A percentile compares a stretch with the other conserved stretches of the same genome.
Evolutionary conservation across 805 yeast genomes (phyloP).

Genomic region (Wickerhamomyces chaumierensis): DNA sequence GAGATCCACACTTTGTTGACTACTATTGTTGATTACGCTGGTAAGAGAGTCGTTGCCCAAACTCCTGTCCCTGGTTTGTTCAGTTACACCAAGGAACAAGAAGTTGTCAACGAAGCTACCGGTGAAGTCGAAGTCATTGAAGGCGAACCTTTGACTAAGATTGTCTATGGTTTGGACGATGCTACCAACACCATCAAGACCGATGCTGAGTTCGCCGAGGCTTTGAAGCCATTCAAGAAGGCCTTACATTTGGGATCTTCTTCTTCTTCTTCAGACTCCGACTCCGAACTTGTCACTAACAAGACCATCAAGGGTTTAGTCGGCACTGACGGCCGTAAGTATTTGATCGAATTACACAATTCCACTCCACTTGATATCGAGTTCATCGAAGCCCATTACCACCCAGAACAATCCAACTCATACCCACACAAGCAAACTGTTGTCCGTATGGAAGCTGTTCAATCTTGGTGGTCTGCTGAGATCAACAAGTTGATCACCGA

Average conservation of each 20-base stretch:
- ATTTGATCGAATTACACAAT: slow-evolving; percentile 75
- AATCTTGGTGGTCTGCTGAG: slow-evolving; percentile 76
- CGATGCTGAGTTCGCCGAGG: slow-evolving; percentile 41
- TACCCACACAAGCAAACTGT: slow-evolving; percentile 80
- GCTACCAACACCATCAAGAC: slow-evolving; percentile 38
- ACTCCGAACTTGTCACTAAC: slow-evolving; percentile 57
- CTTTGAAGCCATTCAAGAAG: slow-evolving; percentile 52
- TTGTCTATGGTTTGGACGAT: slow-evolving; percentile 60
- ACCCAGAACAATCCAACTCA: slow-evolving; percentile 25
- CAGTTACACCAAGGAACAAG: slow-evolving; percentile 26
- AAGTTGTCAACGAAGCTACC: slow-evolving; percentile 28
- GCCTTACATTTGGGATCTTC: slow-evolving; percentile 71
- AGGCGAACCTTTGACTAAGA: slow-evolving; percentile 20
- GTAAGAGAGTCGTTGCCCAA: slow-evolving; percentile 81
- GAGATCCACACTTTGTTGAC: slow-evolving; percentile 69
- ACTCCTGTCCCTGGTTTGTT: slow-evolving; percentile 86
- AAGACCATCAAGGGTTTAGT: slow-evolving; percentile 74
- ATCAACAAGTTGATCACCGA: slow-evolving; percentile 30
- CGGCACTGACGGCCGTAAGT: slow-evolving; percentile 79
- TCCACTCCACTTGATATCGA: slow-evolving; percentile 76
- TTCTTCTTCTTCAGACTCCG: no score
- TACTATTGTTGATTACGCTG: slow-evolving; percentile 82
- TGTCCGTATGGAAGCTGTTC: slow-evolving; percentile 80
- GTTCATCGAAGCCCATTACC: slow-evolving; percentile 52
- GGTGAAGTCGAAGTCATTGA: slow-evolving; percentile 25